phyloP scores from a whole-genome alignment of 179 eudicot species.

The Vitellaria paradoxa region DNA sequence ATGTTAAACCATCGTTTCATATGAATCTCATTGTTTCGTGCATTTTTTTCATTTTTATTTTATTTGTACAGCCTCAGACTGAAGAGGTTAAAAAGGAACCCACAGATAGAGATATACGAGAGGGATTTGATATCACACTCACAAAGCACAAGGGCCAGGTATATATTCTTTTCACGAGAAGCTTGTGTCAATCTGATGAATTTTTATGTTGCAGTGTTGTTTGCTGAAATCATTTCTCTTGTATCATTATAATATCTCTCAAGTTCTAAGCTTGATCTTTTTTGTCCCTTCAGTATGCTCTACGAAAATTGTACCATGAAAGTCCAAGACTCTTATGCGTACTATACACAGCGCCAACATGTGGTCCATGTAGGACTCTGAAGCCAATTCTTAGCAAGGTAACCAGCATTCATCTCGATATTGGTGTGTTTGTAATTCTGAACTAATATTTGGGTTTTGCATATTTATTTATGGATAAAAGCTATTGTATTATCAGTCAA shows the following conservation, averaged over 20 bases:
- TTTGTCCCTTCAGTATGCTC: conserved; percentile 70
- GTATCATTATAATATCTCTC: conserved; percentile 3
- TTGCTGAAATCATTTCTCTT: neutral
- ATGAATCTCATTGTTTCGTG: conserved; percentile 1
- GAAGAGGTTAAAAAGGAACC: conserved; percentile 88
- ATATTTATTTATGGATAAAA: neutral
- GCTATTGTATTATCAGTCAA: neutral
- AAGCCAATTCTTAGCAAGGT: conserved; percentile 98
- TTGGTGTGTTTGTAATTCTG: neutral
- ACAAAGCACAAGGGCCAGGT: conserved; percentile 99
- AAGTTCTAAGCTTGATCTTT: conserved; percentile 12
- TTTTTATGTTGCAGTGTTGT: conserved; percentile 3
- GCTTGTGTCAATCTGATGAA: neutral
- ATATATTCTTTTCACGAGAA: conserved; percentile 10
- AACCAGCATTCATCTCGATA: conserved; percentile 14
- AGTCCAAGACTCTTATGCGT: conserved; percentile 94
- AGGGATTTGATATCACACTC: conserved; percentile 68
- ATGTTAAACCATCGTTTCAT: neutral
- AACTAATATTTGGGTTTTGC: neutral
- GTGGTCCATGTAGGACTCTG: conserved; percentile 97
- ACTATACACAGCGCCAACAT: conserved; percentile 86
- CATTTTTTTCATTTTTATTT: neutral
- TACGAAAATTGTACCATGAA: conserved; percentile 93
- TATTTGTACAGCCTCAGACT: conserved; percentile 52
- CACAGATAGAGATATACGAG: conserved; percentile 66